Percentiles rank a stretch among this genome's conserved stretches.
phyloP scores from a whole-genome alignment of 2,329 filamentous ascomycete genomes.

The Chrysosphaeria jannelii region DNA sequence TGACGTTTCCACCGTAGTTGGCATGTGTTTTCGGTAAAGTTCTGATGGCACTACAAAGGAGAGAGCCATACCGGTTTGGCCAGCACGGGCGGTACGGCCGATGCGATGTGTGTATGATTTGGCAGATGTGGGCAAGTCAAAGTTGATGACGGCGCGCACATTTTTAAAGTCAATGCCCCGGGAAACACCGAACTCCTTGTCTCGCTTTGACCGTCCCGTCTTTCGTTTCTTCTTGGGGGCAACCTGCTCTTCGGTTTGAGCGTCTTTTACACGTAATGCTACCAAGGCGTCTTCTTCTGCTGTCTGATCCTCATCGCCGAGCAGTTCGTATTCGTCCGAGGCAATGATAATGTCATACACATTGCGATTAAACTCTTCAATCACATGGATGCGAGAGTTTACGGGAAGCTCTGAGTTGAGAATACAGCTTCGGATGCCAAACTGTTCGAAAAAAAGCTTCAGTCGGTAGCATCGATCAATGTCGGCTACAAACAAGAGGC shows the following conservation, averaged over 20 bases:
- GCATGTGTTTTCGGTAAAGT: conserved; percentile 64
- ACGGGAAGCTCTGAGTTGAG: conserved; percentile 85
- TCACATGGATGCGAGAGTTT: conserved; percentile 76
- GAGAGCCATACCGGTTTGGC: conserved; percentile 79
- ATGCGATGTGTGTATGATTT: conserved; percentile 96
- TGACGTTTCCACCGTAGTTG: conserved; percentile 45
- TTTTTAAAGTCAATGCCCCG: conserved; percentile 93
- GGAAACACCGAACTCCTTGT: conserved; percentile 84
- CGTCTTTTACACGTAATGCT: too few relatives aligned
- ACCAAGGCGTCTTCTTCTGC: conserved; percentile 3
- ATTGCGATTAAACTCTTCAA: conserved; percentile 89
- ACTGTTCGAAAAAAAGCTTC: conserved; percentile 89
- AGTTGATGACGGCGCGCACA: conserved; percentile 83
- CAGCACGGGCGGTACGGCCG: conserved; percentile 71
- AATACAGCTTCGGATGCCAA: conserved; percentile 77
- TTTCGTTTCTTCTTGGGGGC: conserved; percentile 36
- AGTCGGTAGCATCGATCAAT: conserved; percentile 71
- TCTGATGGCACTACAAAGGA: conserved; percentile 73
- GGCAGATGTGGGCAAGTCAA: conserved; percentile 65
- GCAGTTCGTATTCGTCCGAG: conserved; percentile 26
- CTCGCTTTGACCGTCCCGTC: conserved; percentile 20
- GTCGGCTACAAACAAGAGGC: conserved; percentile 41
- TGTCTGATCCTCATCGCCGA: conserved; percentile 5
- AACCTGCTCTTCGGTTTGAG: too few relatives aligned
- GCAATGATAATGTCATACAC: conserved; percentile 97